Conservation (phyloP, 345 rosid species). For the Salix arbutifolia region DNA sequence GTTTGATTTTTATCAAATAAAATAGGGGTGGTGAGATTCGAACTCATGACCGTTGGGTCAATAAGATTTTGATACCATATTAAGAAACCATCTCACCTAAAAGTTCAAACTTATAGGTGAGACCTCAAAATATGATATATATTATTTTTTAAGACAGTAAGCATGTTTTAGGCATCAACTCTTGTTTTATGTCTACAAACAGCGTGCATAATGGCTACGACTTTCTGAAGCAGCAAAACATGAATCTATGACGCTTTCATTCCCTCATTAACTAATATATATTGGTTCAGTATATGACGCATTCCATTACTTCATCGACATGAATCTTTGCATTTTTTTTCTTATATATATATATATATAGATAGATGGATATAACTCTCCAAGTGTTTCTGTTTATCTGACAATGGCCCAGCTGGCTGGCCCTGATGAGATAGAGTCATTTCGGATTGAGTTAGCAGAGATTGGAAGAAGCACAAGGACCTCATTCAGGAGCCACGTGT, state of each 20-base stretch:
- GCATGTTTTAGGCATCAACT: no score
- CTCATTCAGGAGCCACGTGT: conserved; percentile 44
- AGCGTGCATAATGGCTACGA: not conserved
- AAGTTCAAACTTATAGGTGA: no score
- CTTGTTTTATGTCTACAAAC: not conserved
- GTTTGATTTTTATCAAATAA: no score
- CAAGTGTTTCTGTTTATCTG: not conserved
- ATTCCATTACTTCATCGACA: conserved; percentile 9
- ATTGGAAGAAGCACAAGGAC: conserved; percentile 60
- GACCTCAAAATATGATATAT: no score
- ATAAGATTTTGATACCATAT: no score
- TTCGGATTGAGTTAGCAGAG: conserved; percentile 55
- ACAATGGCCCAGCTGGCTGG: conserved; percentile 53
- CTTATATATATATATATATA: not conserved
- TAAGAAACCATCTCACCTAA: no score
- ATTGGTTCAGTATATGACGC: not conserved
- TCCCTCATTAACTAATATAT: no score
- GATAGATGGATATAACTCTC: no score
- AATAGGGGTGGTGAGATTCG: no score
- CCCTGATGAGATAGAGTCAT: conserved; percentile 61
- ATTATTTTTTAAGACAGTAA: no score
- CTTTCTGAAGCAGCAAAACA: not conserved
- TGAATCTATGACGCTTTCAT: not conserved
- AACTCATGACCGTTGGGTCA: no score
- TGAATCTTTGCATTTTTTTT: not conserved